These are phyloP conservation scores for Boletus sensibilis DNA, from an alignment of 768 basidiomycete species.

Conservation along the genomic window DNA sequence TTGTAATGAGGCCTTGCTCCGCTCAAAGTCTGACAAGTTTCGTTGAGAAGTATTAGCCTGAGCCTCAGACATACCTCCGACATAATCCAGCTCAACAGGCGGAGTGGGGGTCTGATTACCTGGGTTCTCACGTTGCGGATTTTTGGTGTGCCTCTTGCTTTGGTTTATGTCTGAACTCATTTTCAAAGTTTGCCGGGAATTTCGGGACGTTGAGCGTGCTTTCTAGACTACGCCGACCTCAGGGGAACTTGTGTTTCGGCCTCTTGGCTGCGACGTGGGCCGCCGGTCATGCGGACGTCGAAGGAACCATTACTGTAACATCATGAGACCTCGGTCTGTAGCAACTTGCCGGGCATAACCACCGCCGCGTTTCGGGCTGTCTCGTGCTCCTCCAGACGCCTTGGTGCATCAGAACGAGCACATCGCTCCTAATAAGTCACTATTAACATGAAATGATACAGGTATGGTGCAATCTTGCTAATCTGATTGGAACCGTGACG, in stretches of 20 bases:
- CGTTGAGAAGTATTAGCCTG: not conserved
- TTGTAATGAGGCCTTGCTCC: not conserved
- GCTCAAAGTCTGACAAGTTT: not conserved
- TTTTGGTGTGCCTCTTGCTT: not conserved
- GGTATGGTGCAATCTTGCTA: conserved; percentile 28
- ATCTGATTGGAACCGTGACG: conserved; percentile 4
- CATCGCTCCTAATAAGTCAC: conserved; percentile 6
- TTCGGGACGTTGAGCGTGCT: not conserved
- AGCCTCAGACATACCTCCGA: not conserved
- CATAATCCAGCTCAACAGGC: not conserved
- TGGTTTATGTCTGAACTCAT: not conserved
- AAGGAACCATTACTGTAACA: not conserved
- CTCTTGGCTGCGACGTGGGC: not conserved
- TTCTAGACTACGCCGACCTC: not conserved
- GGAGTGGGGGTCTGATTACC: not conserved
- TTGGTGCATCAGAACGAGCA: conserved; percentile 6
- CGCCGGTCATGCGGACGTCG: conserved; percentile 1
- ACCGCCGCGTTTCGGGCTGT: not conserved
- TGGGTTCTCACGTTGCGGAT: not conserved
- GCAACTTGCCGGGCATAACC: not conserved
- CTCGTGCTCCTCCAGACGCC: not conserved
- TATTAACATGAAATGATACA: conserved; percentile 29
- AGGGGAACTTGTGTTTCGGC: not conserved
- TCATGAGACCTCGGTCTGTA: conserved; percentile 2
- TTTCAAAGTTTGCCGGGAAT: not conserved